Conservation (phyloP, 2,329 filamentous ascomycete species). For the Aureobasidium leucospermi region DNA sequence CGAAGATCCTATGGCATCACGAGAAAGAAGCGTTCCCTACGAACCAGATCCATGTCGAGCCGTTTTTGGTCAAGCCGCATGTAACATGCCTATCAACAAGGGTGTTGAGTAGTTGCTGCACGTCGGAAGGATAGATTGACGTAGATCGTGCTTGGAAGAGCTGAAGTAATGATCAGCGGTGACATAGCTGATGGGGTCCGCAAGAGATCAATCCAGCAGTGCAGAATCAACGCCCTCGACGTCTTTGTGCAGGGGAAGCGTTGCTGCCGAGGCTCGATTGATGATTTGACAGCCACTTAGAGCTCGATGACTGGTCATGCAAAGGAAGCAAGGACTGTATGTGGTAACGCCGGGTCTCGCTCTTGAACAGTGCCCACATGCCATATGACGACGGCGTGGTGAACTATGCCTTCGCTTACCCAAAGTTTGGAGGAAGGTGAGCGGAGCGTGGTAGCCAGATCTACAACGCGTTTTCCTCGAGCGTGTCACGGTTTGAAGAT, state of each 20-base stretch:
- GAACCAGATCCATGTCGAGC: not conserved
- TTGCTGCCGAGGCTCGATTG: not conserved
- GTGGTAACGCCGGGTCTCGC: not conserved
- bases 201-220: not conserved
- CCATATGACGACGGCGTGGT: not conserved
- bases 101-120: not conserved
- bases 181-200: not conserved
- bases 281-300: not conserved
- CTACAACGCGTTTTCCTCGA: not conserved
- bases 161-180: conserved; percentile 6
- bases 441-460: not conserved
- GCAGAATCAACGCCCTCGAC: not conserved
- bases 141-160: not conserved
- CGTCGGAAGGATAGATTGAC: not conserved
- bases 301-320: not conserved
- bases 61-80: not conserved
- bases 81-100: not conserved
- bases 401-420: too few species aligned
- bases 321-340: not conserved
- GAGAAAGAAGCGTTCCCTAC: not conserved
- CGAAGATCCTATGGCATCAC: not conserved
- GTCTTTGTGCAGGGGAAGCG: not conserved
- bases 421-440: not conserved
- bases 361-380: not conserved
- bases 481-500: not conserved